A percentile compares a stretch with the other conserved stretches of the same genome.
Conservation (phyloP, 2,329 filamentous ascomycete genomes). For the Fusarium veterinarium region DNA sequence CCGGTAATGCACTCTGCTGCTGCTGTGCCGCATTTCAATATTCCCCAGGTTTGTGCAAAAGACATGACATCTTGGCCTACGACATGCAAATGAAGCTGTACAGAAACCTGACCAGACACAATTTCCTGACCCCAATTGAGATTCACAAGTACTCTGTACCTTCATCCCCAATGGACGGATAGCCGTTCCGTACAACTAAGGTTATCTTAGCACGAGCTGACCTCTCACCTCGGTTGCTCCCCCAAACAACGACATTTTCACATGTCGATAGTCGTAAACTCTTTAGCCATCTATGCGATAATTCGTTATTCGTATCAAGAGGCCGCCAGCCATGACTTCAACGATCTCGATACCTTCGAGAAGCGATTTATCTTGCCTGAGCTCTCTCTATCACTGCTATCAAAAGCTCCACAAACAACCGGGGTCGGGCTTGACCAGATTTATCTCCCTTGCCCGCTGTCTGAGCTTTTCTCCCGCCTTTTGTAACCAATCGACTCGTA, state of each 20-base stretch:
- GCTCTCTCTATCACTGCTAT: background rate
- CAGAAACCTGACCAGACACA: background rate
- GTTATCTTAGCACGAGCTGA: conserved; percentile 39
- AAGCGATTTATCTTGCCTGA: background rate
- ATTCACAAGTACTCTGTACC: conserved; percentile 15
- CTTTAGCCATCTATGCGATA: conserved; percentile 19
- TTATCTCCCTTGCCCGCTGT: conserved; percentile 27
- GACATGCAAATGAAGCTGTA: conserved; percentile 18
- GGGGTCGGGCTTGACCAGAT: conserved; percentile 29
- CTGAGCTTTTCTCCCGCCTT: conserved; percentile 25
- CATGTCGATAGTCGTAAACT: conserved; percentile 16
- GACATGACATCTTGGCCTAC: conserved; percentile 3
- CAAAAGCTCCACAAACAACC: conserved; percentile 27
- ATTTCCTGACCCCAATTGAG: background rate
- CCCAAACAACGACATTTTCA: conserved; percentile 15
- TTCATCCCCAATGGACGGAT: background rate
- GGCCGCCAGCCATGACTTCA: background rate
- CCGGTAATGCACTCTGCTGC: background rate
- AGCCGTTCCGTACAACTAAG: conserved; percentile 23
- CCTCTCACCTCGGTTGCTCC: conserved; percentile 23
- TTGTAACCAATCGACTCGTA: conserved; percentile 28
- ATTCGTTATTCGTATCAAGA: conserved; percentile 7
- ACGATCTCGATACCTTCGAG: conserved; percentile 1
- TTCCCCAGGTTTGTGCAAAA: conserved; percentile 15
- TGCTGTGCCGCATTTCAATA: conserved; percentile 19